Evolutionary conservation across 257 asterid species (phyloP), one percentile per base, ranked within the genome.

Genomic region (Plectranthus barbatus): DNA sequence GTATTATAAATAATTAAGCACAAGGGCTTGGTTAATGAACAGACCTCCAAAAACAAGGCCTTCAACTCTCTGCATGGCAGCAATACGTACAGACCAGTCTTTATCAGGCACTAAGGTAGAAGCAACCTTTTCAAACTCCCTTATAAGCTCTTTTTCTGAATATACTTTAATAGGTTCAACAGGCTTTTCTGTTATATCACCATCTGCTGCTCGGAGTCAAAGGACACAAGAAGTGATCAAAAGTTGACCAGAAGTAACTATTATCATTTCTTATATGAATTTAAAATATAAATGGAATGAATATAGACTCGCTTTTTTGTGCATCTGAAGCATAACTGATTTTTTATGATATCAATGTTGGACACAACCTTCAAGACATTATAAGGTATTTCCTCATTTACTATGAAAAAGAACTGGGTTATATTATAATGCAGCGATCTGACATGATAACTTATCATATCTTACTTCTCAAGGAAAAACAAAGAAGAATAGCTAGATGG

Each of bases 61-160:
- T 68, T 93, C 99, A 57, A 90, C 74, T 81, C 95, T 90, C 79
- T 93, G 99, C 97, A 93, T 84, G 65, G 97, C 96, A 68, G 94
- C 80, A 65, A 87, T 85, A 33, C 99, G 97, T 42, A 87, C 23
- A 67, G 97, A 93, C 99, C 99, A 93, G 76, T 93, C 99, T 75
- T 93, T 93, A 15, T 93, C 99, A 50, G 99, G 99, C 67, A 86
- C 87, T 75, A 93, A 93, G 76, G 79, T 90, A 29, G 94, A 82
- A 66, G 87, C 80, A 72, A 90, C 79, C 92, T 93, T 93, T 79
- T 93, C 99, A 60, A 90, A 90, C 78, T 93, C 99, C 84, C 95
- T 82, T 58, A 78, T 70, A 68, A 93, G 90, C 84, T 93, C 99
- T 78, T 93, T 93, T 62, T 93, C 99, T 5, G 97, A 93, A 64